A percentile compares a stretch with the other conserved stretches of the same genome.
Evolutionary conservation across 1,284 basidiomycete genomes (phyloP).

Genomic region (Mycosarcoma mackinlayi): DNA sequence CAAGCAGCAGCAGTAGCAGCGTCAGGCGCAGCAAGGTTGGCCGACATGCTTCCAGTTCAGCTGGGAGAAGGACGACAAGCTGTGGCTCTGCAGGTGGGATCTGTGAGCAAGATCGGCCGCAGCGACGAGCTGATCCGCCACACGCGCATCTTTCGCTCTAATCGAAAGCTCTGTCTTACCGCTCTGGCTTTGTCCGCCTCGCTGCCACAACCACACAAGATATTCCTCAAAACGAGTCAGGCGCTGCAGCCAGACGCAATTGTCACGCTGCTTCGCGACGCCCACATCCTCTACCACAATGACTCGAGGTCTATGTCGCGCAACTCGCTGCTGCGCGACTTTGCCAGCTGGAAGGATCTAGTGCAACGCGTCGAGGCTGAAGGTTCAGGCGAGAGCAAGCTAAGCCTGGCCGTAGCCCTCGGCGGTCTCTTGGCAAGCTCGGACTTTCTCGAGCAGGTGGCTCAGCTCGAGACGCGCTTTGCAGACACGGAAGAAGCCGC

Average conservation of each 20-base stretch:
- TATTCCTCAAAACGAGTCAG: constrained; percentile 61
- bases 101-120: constrained; percentile 18
- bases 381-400: constrained; percentile 54
- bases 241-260: constrained; percentile 47
- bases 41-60: background rate
- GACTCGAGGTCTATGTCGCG: constrained; percentile 38
- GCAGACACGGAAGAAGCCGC: constrained; percentile 38
- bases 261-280: constrained; percentile 55
- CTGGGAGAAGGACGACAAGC: constrained; percentile 29
- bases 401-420: constrained; percentile 55
- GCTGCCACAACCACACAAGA: constrained; percentile 32
- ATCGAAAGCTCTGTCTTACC: constrained; percentile 55
- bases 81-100: constrained; percentile 27
- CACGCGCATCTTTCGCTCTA: constrained; percentile 60
- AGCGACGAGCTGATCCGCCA: constrained; percentile 32
- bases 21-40: background rate
- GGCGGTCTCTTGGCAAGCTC: constrained; percentile 39
- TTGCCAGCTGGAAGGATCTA: constrained; percentile 61
- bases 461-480: constrained; percentile 49
- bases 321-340: constrained; percentile 56
- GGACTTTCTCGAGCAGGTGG: constrained; percentile 53
- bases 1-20: background rate
- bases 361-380: constrained; percentile 62
- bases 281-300: constrained; percentile 55
- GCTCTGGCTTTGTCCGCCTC: constrained; percentile 48